Evolutionary conservation across 305 asterid species (phyloP).

Genomic region (Fraxinus sp.): DNA sequence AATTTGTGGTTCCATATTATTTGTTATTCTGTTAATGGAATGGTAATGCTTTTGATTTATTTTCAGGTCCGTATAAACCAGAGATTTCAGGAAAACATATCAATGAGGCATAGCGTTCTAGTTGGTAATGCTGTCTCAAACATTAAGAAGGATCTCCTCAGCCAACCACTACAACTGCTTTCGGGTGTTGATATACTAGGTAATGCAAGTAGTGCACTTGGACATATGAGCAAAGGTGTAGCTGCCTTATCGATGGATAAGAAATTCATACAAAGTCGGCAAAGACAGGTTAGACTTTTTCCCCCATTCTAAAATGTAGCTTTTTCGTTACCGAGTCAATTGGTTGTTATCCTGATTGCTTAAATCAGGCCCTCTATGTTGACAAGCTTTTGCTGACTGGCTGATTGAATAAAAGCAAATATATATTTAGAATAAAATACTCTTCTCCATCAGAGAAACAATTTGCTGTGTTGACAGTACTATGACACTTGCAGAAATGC

Average conservation of each 20-base stretch:
- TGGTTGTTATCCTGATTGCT: slow-evolving; percentile 5
- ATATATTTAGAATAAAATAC: not conserved
- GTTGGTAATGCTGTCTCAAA: slow-evolving; percentile 76
- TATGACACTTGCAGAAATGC: not conserved
- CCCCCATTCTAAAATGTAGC: not conserved
- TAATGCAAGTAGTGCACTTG: slow-evolving; percentile 99
- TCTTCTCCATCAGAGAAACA: not conserved
- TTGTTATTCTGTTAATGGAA: slow-evolving; percentile 9
- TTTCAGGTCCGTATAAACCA: slow-evolving; percentile 88
- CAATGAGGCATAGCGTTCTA: slow-evolving; percentile 82
- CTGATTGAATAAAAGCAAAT: not conserved
- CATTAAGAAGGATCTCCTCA: slow-evolving; percentile 87
- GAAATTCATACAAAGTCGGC: slow-evolving; percentile 98
- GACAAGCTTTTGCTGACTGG: slow-evolving; percentile 2
- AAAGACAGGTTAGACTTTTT: slow-evolving; percentile 67
- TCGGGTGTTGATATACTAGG: slow-evolving; percentile 99
- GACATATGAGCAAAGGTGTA: slow-evolving; percentile 99
- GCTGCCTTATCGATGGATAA: slow-evolving; percentile 99
- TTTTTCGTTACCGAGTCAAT: not conserved
- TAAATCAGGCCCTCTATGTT: not conserved
- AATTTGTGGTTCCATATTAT: slow-evolving; percentile 13
- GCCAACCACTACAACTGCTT: slow-evolving; percentile 97
- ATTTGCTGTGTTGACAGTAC: not conserved
- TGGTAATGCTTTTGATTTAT: slow-evolving; percentile 23
- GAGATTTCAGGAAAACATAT: slow-evolving; percentile 81